Percentiles rank a stretch among this genome's conserved stretches.
These are phyloP conservation scores for Dalechampia spathulata DNA, from an alignment of 441 rosid species.

Conservation along the genomic window DNA sequence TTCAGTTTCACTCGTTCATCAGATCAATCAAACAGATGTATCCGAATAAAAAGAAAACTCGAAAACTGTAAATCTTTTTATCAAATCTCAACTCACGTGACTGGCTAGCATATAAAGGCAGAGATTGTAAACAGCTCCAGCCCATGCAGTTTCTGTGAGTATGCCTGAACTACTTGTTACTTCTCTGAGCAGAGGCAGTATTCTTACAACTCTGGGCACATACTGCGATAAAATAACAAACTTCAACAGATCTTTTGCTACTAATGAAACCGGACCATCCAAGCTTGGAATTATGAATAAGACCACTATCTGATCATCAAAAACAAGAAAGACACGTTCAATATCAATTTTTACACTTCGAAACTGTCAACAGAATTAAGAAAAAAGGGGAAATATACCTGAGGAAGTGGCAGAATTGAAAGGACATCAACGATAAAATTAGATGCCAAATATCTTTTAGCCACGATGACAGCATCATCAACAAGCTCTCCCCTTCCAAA, in stretches of 20 bases:
- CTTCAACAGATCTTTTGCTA: conserved; percentile 50
- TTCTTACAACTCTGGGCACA: conserved; percentile 54
- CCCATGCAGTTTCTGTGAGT: conserved; percentile 80
- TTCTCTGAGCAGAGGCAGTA: conserved; percentile 46
- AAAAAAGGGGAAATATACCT: conserved; percentile 31
- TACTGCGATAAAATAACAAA: conserved; percentile 48
- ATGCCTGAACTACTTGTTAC: conserved; percentile 69
- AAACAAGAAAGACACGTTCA: not conserved
- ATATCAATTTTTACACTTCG: too few species aligned
- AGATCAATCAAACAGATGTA: too few species aligned
- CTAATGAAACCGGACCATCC: conserved; percentile 28
- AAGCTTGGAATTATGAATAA: conserved; percentile 34
- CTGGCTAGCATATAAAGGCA: conserved; percentile 84
- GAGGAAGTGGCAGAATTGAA: conserved; percentile 83
- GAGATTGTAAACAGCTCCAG: conserved; percentile 81
- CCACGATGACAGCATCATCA: conserved; percentile 57
- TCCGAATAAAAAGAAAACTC: too few species aligned
- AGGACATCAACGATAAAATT: conserved; percentile 65
- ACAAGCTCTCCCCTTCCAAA: conserved; percentile 91
- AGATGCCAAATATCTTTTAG: conserved; percentile 47
- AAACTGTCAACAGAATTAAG: too few species aligned
- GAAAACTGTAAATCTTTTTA: not conserved
- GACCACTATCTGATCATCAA: conserved; percentile 37
- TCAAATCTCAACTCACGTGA: conserved; percentile 51
- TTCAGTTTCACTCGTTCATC: too few species aligned